A percentile compares a stretch with the other conserved stretches of the same genome.
These are phyloP conservation scores for Zopfia rhizophila DNA, from an alignment of 2,329 filamentous ascomycete species.

Conservation along the genomic window DNA sequence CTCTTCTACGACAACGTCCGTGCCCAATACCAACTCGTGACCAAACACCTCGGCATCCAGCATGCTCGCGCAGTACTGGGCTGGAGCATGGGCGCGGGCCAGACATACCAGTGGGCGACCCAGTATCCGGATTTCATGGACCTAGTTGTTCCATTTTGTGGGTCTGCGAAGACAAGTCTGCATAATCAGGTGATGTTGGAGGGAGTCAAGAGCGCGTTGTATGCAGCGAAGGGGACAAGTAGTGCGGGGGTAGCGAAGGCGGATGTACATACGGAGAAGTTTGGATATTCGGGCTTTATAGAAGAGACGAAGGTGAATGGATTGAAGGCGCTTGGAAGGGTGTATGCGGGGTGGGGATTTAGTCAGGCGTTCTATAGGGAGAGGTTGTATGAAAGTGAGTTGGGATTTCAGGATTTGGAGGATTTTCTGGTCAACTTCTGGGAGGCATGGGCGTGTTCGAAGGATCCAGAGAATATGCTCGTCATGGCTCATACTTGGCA, in stretches of 20 bases:
- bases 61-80: conserved; percentile 72
- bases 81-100: conserved; percentile 77
- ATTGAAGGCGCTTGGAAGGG: conserved; percentile 76
- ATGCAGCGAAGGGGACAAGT: conserved; percentile 65
- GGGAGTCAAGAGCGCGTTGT: conserved; percentile 69
- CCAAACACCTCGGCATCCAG: conserved; percentile 68
- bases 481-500: conserved; percentile 85
- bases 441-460: conserved; percentile 77
- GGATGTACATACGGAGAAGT: conserved; percentile 35
- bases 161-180: conserved; percentile 69
- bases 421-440: conserved; percentile 80
- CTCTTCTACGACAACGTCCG: conserved; percentile 76
- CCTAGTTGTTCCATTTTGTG: conserved; percentile 72
- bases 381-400: conserved; percentile 70
- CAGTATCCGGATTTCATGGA: conserved; percentile 74
- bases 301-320: conserved; percentile 64
- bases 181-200: conserved; percentile 77
- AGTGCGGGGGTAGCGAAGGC: conserved; percentile 60
- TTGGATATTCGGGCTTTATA: conserved; percentile 61
- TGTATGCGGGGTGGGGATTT: conserved; percentile 85
- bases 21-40: conserved; percentile 74
- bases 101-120: conserved; percentile 72
- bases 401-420: conserved; percentile 75
- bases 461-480: conserved; percentile 80
- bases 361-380: conserved; percentile 82